Base-by-base conservation (phyloP, 2,329 filamentous ascomycete genomes). In the Alternaria gaisen region DNA sequence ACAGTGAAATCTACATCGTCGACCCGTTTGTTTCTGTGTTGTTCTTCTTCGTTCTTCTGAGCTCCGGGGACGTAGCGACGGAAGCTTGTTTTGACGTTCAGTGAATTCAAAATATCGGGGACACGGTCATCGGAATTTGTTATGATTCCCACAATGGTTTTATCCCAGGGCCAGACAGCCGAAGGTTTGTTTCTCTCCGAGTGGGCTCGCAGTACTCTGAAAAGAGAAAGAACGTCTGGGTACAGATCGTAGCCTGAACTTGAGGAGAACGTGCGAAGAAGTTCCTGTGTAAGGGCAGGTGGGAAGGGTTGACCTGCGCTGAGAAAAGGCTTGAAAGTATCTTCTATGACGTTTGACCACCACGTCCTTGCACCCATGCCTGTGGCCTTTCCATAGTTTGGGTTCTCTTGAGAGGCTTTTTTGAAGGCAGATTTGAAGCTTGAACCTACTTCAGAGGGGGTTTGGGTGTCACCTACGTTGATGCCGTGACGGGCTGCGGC, bases 71-170 rank as follows among this genome's bases (percentile, higher is more conserved):
- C 20, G 32, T 36, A 12, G 18, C 68, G 64, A 18, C 66, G 62
- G 10, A 70, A 55, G 2, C 68, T 80, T 3, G 88, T 78, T 3
- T 70, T 73, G 28, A 90, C 67, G 1, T 85, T 86, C 5, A 89
- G 75, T 0, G 85, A 86, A 0, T 80, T 74, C 4, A 90, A 73
- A 22, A 90, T 81, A 26, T 74, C 74, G 0, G 83, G 82, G 0
- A 89, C 84, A n/a, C 87, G 80, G 69, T 86, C 82, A 65, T 90
- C 88, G 0, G 87, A 89, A 70, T 90, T 90, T 11, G 87, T 87
- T 52, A 90, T 82, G 6, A 90, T 79, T 26, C 87, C 87, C 5
- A 88, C 77, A 2, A 87, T 76, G 5, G 83, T 79, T 12, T 71
- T 73, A 14, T 77, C 66, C 69, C 81, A 82, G 6, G 58, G 71